phyloP scores from a whole-genome alignment of 345 rosid species.

The Ricinus communis region DNA sequence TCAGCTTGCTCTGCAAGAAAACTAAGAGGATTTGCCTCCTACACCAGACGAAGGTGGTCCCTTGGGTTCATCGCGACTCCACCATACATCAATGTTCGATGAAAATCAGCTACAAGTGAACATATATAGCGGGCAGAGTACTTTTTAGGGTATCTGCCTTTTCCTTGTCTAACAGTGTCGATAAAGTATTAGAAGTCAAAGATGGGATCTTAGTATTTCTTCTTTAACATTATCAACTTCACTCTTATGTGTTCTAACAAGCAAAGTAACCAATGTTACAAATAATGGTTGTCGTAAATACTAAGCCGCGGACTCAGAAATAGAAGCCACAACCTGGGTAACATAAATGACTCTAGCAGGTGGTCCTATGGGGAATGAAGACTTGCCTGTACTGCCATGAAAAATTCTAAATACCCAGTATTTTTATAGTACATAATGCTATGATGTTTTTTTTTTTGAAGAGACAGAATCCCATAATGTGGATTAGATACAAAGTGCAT shows the following conservation, averaged over 20 bases:
- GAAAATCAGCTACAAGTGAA: constrained; percentile 91
- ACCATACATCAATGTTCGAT: constrained; percentile 82
- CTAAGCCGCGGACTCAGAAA: no score
- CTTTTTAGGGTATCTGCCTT: constrained; percentile 83
- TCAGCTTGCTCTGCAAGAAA: constrained; percentile 87
- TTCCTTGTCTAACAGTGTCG: constrained; percentile 82
- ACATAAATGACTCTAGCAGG: neutral
- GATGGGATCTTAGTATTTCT: constrained; percentile 4
- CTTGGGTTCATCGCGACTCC: constrained; percentile 95
- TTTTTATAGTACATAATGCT: neutral
- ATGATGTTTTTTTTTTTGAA: no score
- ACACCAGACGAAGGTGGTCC: constrained; percentile 87
- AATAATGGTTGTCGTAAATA: no score
- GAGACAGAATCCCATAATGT: no score
- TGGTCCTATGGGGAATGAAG: neutral
- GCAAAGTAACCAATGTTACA: neutral
- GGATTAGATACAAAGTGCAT: neutral
- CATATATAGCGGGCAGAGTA: constrained; percentile 93
- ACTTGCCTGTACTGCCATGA: neutral
- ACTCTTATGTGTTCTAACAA: neutral
- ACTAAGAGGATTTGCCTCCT: constrained; percentile 90
- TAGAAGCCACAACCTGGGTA: no score
- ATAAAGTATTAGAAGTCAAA: constrained; percentile 34
- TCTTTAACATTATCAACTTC: neutral
- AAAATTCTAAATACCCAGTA: neutral